A percentile compares a stretch with the other conserved stretches of the same genome.
Conservation (phyloP, 176 grass and related monocot species). For the Juncus inflexus region DNA sequence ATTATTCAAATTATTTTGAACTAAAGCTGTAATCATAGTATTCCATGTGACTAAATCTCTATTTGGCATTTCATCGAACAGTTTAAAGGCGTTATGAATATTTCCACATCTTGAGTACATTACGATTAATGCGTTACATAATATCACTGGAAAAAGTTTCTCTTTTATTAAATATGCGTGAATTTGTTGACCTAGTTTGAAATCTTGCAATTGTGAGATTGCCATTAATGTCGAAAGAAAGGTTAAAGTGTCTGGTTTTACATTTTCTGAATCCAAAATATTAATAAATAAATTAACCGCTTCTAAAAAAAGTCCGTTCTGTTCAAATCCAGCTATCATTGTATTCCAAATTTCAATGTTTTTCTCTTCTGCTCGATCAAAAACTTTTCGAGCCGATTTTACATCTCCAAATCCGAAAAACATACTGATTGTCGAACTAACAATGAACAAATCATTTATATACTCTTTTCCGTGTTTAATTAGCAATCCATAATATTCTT, state of each 20-base stretch:
- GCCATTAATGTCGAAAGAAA: conserved; percentile 67
- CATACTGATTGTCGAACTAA: conserved; percentile 63
- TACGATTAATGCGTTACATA: conserved; percentile 69
- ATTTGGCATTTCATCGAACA: conserved; percentile 59
- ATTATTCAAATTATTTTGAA: conserved; percentile 81
- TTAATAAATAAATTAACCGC: conserved; percentile 55
- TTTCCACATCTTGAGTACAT: conserved; percentile 75
- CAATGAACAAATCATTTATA: conserved; percentile 54
- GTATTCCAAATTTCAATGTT: conserved; percentile 95
- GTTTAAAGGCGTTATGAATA: conserved; percentile 55
- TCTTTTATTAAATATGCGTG: conserved; percentile 72
- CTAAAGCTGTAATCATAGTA: conserved; percentile 81
- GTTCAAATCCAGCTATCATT: conserved; percentile 77
- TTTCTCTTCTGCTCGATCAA: conserved; percentile 46
- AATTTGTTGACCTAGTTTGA: conserved; percentile 59
- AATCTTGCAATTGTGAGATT: conserved; percentile 68
- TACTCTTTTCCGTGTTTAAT: conserved; percentile 64
- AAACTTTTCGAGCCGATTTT: conserved; percentile 43
- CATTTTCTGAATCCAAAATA: conserved; percentile 43
- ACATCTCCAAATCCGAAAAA: conserved; percentile 46
- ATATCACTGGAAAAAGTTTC: conserved; percentile 50
- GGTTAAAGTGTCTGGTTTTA: conserved; percentile 56
- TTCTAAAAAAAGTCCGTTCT: conserved; percentile 52
- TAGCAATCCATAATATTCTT: conserved; percentile 43
- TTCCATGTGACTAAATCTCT: conserved; percentile 96